Conservation (phyloP, 2,329 filamentous ascomycete genomes). For the Alternaria sp. region DNA sequence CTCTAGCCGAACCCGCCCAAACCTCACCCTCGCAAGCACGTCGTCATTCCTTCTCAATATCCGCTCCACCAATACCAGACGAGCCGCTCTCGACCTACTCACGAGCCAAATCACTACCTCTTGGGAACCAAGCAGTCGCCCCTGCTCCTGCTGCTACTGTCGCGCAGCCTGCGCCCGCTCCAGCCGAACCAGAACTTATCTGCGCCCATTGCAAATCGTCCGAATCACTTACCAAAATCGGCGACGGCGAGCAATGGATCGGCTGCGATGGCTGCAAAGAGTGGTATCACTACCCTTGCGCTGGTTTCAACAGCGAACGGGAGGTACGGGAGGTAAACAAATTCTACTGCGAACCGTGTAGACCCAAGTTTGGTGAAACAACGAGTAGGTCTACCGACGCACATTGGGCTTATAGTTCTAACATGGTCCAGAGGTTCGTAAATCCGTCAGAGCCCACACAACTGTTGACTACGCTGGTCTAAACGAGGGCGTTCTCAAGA, state of each 20-base stretch:
- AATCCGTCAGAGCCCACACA: slow-evolving; percentile 68
- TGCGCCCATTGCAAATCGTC: slow-evolving; percentile 65
- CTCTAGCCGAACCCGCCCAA: slow-evolving; percentile 12
- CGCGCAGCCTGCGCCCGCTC: slow-evolving; percentile 12
- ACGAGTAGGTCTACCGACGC: slow-evolving; percentile 56
- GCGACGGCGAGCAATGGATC: slow-evolving; percentile 68
- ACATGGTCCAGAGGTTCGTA: slow-evolving; percentile 60
- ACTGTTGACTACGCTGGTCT: slow-evolving; percentile 72
- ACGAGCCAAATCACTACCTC: slow-evolving; percentile 44
- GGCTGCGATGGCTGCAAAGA: slow-evolving; percentile 71
- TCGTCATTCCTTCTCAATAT: slow-evolving; percentile 41
- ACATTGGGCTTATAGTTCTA: slow-evolving; percentile 34
- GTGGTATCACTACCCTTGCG: slow-evolving; percentile 73
- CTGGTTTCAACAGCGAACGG: slow-evolving; percentile 68
- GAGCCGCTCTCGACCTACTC: slow-evolving; percentile 5
- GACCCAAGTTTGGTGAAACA: slow-evolving; percentile 65
- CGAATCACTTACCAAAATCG: slow-evolving; percentile 59
- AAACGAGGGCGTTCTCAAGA: slow-evolving; percentile 70
- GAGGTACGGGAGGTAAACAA: slow-evolving; percentile 72
- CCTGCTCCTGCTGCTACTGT: slow-evolving; percentile 15
- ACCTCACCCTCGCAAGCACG: slow-evolving; percentile 20
- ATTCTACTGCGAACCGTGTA: slow-evolving; percentile 68
- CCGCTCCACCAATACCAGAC: slow-evolving; percentile 10
- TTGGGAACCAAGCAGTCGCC: slow-evolving; percentile 22
- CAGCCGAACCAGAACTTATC: slow-evolving; percentile 49